Evolutionary conservation across 805 yeast species (phyloP).

Genomic region (Zygotorulaspora sp.): DNA sequence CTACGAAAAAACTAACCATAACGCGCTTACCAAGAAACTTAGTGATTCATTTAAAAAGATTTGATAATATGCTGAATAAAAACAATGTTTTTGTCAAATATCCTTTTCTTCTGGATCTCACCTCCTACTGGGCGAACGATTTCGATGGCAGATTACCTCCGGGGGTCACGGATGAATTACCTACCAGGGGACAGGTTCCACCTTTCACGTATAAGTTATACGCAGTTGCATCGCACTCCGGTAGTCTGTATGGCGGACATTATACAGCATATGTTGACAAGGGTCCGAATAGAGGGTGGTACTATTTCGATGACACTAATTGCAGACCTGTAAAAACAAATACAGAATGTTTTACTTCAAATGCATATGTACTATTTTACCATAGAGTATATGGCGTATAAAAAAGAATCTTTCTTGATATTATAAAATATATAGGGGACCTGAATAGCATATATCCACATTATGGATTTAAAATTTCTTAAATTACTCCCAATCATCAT

Average conservation of each 20-base stretch:
- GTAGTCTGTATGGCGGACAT: conserved; percentile 81
- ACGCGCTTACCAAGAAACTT: conserved; percentile 74
- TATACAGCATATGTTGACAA: conserved; percentile 78
- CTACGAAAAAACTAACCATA: conserved; percentile 66
- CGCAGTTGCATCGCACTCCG: conserved; percentile 82
- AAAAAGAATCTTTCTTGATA: too few species aligned
- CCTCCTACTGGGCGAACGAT: conserved; percentile 54
- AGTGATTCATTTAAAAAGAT: conserved; percentile 82
- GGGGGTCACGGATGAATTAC: conserved; percentile 33
- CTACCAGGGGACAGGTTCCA: conserved; percentile 70
- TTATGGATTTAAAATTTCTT: conserved; percentile 3
- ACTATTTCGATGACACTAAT: conserved; percentile 73
- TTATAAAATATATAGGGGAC: background rate
- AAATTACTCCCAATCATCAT: conserved; percentile 58
- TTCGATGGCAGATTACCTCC: conserved; percentile 26
- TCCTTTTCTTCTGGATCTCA: conserved; percentile 62
- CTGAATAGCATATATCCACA: conserved; percentile 1
- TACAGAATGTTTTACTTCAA: conserved; percentile 55
- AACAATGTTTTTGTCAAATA: conserved; percentile 63
- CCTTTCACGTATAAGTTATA: conserved; percentile 73
- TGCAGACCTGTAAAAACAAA: conserved; percentile 49
- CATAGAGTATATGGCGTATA: conserved; percentile 36
- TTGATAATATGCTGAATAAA: conserved; percentile 46
- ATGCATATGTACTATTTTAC: conserved; percentile 83
- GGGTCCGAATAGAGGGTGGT: conserved; percentile 60